These are phyloP conservation scores for Meripilus lineatus DNA, from an alignment of 1,284 basidiomycete species.

Conservation along the genomic window DNA sequence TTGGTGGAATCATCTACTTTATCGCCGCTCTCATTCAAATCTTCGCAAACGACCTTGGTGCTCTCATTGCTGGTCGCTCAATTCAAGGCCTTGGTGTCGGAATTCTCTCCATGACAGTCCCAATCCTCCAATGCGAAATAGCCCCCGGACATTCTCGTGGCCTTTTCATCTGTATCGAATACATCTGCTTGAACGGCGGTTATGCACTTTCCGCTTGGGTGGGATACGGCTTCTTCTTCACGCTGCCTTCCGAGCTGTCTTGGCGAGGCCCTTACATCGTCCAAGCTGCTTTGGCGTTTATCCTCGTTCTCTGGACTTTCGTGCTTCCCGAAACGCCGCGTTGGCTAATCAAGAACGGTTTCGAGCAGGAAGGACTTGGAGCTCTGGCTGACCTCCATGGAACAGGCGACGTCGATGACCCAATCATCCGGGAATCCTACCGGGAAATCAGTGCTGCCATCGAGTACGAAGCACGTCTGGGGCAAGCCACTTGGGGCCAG, in stretches of 20 bases:
- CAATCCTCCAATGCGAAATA: constrained; percentile 50
- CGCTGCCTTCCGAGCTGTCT: constrained; percentile 43
- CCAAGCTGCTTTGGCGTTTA: constrained; percentile 38
- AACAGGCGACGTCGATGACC: constrained; percentile 36
- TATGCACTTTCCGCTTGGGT: constrained; percentile 49
- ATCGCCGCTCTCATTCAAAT: constrained; percentile 44
- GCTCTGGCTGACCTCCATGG: constrained; percentile 47
- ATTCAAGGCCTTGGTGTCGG: constrained; percentile 46
- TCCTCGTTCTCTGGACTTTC: constrained; percentile 43
- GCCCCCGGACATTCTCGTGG: constrained; percentile 48
- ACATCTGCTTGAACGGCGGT: constrained; percentile 45
- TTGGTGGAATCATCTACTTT: constrained; percentile 45
- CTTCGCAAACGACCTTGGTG: constrained; percentile 37
- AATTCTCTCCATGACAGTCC: constrained; percentile 49
- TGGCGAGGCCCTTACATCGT: constrained; percentile 53
- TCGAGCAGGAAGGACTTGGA: constrained; percentile 38
- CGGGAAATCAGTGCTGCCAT: not conserved
- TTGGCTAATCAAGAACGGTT: constrained; percentile 48
- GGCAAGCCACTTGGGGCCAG: constrained; percentile 38
- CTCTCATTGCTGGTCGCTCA: constrained; percentile 41
- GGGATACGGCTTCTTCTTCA: constrained; percentile 47
- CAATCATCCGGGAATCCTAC: constrained; percentile 22
- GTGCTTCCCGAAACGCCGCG: constrained; percentile 51
- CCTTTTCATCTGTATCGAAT: constrained; percentile 47
- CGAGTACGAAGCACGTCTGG: constrained; percentile 35